Percentiles rank a stretch among this genome's conserved stretches.
Evolutionary conservation across 139 green algal genomes (phyloP).

Genomic region (Chlamydomonas urium): DNA sequence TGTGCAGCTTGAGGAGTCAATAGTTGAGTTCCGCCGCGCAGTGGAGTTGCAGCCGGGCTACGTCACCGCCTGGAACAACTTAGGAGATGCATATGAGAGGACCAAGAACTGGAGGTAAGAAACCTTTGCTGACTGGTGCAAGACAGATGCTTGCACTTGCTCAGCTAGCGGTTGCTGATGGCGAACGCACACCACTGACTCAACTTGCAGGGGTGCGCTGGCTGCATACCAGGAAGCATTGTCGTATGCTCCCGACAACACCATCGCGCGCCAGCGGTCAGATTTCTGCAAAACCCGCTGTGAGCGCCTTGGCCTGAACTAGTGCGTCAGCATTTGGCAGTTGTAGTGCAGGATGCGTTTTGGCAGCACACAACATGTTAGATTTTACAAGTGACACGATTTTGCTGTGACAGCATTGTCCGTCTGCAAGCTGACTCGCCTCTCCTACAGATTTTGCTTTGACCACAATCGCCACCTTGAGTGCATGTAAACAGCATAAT

Average conservation of each 20-base stretch:
- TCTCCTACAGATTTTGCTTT: no score
- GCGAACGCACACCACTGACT: background rate
- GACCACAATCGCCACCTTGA: no score
- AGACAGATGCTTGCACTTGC: background rate
- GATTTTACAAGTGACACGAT: no score
- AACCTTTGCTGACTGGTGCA: background rate
- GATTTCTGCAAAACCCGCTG: slow-evolving; percentile 12
- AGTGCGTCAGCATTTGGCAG: no score
- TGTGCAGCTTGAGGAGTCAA: slow-evolving; percentile 47
- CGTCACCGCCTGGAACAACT: slow-evolving; percentile 97
- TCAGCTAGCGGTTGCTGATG: background rate
- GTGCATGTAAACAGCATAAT: no score
- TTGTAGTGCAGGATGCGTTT: no score
- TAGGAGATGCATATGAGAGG: slow-evolving; percentile 90
- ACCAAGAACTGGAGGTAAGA: slow-evolving; percentile 56
- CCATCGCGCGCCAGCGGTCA: slow-evolving; percentile 50
- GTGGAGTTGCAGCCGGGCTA: slow-evolving; percentile 78
- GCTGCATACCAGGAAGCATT: slow-evolving; percentile 79
- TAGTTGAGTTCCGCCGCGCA: slow-evolving; percentile 79
- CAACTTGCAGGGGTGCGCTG: slow-evolving; percentile 51
- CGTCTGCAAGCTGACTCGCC: no score
- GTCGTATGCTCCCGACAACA: slow-evolving; percentile 80
- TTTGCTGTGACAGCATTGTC: no score
- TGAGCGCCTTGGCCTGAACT: slow-evolving; percentile 25
- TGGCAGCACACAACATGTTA: no score